These are phyloP conservation scores for Metarhizium robertsii DNA, from an alignment of 2,329 filamentous ascomycete genomes.

Conservation along the genomic window DNA sequence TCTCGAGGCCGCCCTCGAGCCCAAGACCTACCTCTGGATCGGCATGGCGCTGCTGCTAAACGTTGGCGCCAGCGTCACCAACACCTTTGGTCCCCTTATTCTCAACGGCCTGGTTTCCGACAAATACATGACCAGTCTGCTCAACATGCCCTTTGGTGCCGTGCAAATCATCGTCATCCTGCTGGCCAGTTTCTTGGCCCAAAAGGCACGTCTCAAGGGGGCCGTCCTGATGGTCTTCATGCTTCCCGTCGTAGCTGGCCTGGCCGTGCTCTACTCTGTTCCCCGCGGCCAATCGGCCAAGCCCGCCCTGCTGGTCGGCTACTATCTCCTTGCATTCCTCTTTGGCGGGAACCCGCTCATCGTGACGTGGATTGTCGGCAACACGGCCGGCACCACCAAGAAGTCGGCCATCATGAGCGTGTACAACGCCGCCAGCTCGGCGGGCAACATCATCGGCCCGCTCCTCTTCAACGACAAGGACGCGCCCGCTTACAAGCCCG, in stretches of 20 bases:
- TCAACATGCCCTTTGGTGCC: conserved; percentile 60
- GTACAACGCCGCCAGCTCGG: conserved; percentile 52
- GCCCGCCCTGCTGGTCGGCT: conserved; percentile 42
- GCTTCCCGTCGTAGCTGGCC: conserved; percentile 50
- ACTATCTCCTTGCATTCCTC: conserved; percentile 58
- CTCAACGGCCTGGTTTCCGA: conserved; percentile 51
- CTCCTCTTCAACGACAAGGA: conserved; percentile 50
- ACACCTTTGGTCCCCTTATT: conserved; percentile 57
- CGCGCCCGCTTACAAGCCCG: conserved; percentile 48
- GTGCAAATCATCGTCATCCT: conserved; percentile 53
- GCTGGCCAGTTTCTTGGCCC: conserved; percentile 46
- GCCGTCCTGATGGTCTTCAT: conserved; percentile 43
- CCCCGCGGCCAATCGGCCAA: conserved; percentile 29
- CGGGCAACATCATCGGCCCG: conserved; percentile 59
- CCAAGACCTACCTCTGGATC: conserved; percentile 51
- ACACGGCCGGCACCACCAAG: conserved; percentile 60
- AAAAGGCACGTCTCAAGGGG: conserved; percentile 47
- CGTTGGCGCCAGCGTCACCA: conserved; percentile 53
- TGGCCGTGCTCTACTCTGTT: conserved; percentile 45
- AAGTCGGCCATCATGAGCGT: conserved; percentile 55
- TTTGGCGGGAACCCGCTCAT: conserved; percentile 58
- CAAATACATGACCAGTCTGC: conserved; percentile 45
- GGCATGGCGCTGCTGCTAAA: conserved; percentile 53
- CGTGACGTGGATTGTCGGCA: conserved; percentile 60
- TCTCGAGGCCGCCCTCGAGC: conserved; percentile 36